Base-by-base conservation (phyloP, 192 early-diverging fungal genomes). In the Chytriomyces sp. region DNA sequence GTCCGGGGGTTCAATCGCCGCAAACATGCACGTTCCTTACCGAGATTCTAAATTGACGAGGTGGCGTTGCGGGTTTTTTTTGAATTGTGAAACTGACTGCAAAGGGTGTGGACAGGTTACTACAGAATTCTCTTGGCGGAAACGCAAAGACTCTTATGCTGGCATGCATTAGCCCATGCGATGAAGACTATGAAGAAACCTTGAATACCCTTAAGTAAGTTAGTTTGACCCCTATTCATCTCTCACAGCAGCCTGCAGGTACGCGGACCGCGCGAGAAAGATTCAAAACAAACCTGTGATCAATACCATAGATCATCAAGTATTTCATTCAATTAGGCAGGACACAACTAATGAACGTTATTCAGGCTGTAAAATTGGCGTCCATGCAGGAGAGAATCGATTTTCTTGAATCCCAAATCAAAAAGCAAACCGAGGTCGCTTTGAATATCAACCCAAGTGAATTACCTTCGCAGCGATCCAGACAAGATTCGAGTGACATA, bases 11-110 rank as follows among this genome's bases (percentile, higher is more conserved):
- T 31, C 70, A 32, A 7, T 12, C 5, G 17, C 31, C n/a, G 25
- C 37, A 1, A 28, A 33, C 28, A 56, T 38, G 14, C 92, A 95
- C 71, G 86, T 98, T 54, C 96, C 98, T 2, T 99, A 98, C 70
- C 88, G 98, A 39, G 96, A 98, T 74, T 94, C 92, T 12, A 99
- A 98, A 77, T 84, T 99, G 31, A 99, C 98, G 0, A 55, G 80
- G 76, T 74, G 32, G 38, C 26, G 0, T 6, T 19, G 7, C 22
- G 26, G 14, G 55, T 17, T n/a, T 33, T 54, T 14, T 26, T n/a
- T 26, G 7, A 19, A 26, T 25, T 8, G 31, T 8, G 12, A 6
- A 52, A 31, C 31, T 49, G 44, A 49, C 12, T 34, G 14, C 56
- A 14, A 32, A 38, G 74, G 25, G 4, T 64, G 19, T 39, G 49